Evolutionary conservation across 495 filamentous ascomycete species (phyloP), one percentile per base, ranked within the genome.

Genomic region (Cudoniella acicularis): DNA sequence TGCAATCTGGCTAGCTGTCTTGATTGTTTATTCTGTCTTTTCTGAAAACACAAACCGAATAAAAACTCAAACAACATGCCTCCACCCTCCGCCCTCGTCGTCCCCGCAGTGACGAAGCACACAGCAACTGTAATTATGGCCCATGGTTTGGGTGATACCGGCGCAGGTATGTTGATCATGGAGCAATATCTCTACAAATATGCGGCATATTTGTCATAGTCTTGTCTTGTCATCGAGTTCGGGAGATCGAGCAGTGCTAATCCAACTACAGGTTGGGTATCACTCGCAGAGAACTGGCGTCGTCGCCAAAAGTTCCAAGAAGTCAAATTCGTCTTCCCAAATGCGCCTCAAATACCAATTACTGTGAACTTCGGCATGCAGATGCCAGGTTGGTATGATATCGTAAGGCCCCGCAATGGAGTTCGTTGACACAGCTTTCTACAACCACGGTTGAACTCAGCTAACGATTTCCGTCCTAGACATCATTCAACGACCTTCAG

Each of bases 341-440:
- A 95, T 75, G 94, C 94, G n/a, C 91, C 93, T 3, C 72, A 65
- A 17, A 96, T 97, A 51, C 91, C 93, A 23, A 90, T 98, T 68
- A 92, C 91, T 40, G 76, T 87, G 63, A 91, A 94, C 69, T 74
- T 80, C 41, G 91, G 91, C 27, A 88, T 90, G 87, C 69, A 69
- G 10, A 92, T 96, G 90, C 90, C 92, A 2, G 90, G 88, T 18
- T 96, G 93, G 93, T 96, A 92, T 69, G 91, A 96, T 64, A 89
- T 96, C 65, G 81, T 87, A 72, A 85, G 87, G 50, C 41, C 59
- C 26, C 61, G 64, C n/a, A n/a, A n/a, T n/a, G n/a, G n/a, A n/a
- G n/a, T 64, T 21, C 62, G 64, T 59, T 30, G 36, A 18, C 51
- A 56, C 17, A 52, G 8, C 11, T 54, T n/a, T n/a, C n/a, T n/a